Conservation (phyloP, 176 grass and related monocot genomes). For the Raddia guianensis region DNA sequence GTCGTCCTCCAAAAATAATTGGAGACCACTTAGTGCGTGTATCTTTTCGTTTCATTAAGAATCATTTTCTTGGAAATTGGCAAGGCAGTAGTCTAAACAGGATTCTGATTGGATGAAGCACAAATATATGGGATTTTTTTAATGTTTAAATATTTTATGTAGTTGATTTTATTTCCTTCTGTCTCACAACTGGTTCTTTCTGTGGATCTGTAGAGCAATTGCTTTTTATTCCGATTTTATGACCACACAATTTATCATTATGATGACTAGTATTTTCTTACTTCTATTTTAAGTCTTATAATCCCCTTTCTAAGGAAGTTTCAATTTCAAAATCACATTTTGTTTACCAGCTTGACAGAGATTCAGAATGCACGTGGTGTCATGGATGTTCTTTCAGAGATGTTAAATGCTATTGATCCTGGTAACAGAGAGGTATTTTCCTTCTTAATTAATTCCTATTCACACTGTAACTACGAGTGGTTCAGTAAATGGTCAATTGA, state of each 20-base stretch:
- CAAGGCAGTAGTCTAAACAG: neutral
- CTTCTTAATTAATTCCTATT: neutral
- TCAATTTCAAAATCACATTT: constrained; percentile 24
- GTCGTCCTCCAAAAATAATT: constrained; percentile 23
- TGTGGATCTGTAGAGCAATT: neutral
- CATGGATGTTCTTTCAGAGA: constrained; percentile 89
- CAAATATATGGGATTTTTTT: neutral
- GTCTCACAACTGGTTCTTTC: constrained; percentile 1
- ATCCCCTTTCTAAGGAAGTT: neutral
- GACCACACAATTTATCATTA: constrained; percentile 1
- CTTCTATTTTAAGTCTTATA: constrained; percentile 25
- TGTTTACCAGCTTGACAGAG: constrained; percentile 60
- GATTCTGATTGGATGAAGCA: neutral
- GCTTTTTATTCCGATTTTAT: constrained; percentile 24
- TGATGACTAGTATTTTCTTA: constrained; percentile 23
- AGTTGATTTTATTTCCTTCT: constrained; percentile 4
- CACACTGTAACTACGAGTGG: constrained; percentile 2
- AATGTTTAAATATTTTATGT: neutral
- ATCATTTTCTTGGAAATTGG: constrained; percentile 23
- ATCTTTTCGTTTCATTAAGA: constrained; percentile 19
- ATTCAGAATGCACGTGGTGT: constrained; percentile 92
- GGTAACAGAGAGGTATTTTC: constrained; percentile 81
- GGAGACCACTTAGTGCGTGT: neutral
- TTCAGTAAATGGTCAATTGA: constrained; percentile 34
- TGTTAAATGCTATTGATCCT: constrained; percentile 96